A percentile compares a stretch with the other conserved stretches of the same genome.
phyloP scores from a whole-genome alignment of 441 rosid genomes.

The Capsella rubella region DNA sequence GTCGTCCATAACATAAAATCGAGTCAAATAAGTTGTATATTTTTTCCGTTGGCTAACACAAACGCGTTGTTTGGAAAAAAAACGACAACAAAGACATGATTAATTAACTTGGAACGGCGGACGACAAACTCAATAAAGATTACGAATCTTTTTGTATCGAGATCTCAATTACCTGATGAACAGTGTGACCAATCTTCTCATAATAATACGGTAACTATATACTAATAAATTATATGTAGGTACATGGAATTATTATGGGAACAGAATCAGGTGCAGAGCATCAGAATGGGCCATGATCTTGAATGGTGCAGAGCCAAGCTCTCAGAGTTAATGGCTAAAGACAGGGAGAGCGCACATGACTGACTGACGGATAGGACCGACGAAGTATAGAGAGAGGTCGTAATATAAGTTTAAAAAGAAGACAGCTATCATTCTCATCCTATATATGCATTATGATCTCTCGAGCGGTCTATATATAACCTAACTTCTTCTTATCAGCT shows the following conservation, averaged over 20 bases:
- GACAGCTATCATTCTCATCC: conserved; percentile 34
- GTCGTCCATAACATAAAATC: background rate
- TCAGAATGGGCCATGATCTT: conserved; percentile 40
- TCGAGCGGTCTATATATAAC: conserved; percentile 21
- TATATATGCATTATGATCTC: conserved; percentile 18
- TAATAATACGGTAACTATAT: background rate
- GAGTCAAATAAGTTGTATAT: background rate
- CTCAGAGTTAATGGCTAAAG: conserved; percentile 20
- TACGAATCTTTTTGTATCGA: conserved; percentile 20
- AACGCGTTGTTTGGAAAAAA: background rate
- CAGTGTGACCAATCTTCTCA: background rate
- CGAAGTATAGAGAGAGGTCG: conserved; percentile 18
- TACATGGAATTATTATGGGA: conserved; percentile 19
- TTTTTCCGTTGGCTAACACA: background rate
- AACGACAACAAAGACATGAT: background rate
- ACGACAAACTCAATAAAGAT: conserved; percentile 18
- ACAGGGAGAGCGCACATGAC: conserved; percentile 36
- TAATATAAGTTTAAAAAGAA: conserved; percentile 5
- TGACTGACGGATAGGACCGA: conserved; percentile 35
- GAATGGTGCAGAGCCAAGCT: conserved; percentile 32
- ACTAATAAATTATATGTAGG: conserved; percentile 14
- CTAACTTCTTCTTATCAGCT: conserved; percentile 19
- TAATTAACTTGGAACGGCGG: conserved; percentile 26
- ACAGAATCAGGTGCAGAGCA: conserved; percentile 40
- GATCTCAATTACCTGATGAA: conserved; percentile 15